These are phyloP conservation scores for Botrytis elliptica DNA, from an alignment of 2,329 filamentous ascomycete genomes.

Conservation along the genomic window DNA sequence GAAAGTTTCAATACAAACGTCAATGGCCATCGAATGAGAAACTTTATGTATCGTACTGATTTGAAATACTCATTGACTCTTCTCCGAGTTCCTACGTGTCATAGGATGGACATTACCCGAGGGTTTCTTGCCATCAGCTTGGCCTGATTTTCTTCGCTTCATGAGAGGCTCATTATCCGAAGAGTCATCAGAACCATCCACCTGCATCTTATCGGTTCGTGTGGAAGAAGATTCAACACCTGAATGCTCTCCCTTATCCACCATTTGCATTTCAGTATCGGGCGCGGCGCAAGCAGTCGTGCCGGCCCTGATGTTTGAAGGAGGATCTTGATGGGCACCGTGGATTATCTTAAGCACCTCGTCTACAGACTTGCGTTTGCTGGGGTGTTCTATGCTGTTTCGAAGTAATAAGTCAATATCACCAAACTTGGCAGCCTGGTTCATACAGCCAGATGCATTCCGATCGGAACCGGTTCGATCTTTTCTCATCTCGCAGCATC, in stretches of 20 bases:
- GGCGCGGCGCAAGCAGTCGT: not conserved
- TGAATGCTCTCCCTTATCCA: not conserved
- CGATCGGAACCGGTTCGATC: conserved; percentile 5
- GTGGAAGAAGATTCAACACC: not conserved
- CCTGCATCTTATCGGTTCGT: not conserved
- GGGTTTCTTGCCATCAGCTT: not conserved
- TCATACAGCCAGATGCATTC: not conserved
- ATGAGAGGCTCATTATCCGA: not conserved
- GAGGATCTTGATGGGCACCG: not conserved
- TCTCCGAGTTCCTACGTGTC: not conserved
- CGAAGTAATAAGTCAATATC: not conserved
- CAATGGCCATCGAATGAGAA: not conserved
- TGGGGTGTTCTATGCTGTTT: not conserved
- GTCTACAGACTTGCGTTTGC: not conserved
- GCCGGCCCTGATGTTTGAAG: not conserved
- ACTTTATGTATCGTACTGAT: not conserved
- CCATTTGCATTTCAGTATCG: not conserved
- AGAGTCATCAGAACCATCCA: not conserved
- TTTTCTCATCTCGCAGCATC: not conserved
- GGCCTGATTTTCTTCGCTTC: not conserved
- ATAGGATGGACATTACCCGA: not conserved
- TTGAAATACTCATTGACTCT: not conserved
- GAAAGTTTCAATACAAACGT: not conserved
- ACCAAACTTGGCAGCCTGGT: conserved; percentile 14
- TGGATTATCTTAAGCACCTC: not conserved